Base-by-base conservation (phyloP, 306 rosid genomes). In the Corylus americana region DNA sequence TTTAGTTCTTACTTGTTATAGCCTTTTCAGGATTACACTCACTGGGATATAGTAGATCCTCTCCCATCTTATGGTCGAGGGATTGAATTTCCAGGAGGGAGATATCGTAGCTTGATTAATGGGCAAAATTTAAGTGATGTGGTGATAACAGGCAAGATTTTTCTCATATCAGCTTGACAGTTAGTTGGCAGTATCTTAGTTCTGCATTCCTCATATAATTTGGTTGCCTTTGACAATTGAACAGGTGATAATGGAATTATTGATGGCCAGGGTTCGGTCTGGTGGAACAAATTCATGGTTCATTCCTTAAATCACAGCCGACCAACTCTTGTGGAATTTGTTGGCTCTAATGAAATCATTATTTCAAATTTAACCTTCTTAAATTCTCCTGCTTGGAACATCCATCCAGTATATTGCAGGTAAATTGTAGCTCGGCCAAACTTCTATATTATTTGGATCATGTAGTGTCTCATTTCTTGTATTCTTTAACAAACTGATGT, bases 331-430 rank as follows among this genome's bases (percentile, higher is more conserved):
- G 86, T 91, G 58, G 97, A 91, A 79, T 77, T 91, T 55, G 49
- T 84, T 25, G 51, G 51, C 79, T 91, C 91, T 49, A 59, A 86
- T 63, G 39, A 84, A 47, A 78, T 91, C 69, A 72, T 70, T 13
- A 82, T 91, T 77, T 91, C 97, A 25, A 91, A 91, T 80, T 80
- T 91, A 74, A 91, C 90, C 7, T 72, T 91, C 66, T 68, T 88
- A 66, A 88, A 91, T 85, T 75, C 97, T 77, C 93, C 93, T 57
- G 87, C 90, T 55, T 91, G 89, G 92, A 70, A 77, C 81, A 84
- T 91, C 70, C 97, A 91, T 86, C 91, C 93, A 5, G 87, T 87
- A 50, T 91, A 91, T 81, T 91, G 97, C 92, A 86, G 93, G 97
- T 89, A 74, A 69, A 20, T 29, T 44, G 11, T 1, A 12, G 49